Base-by-base conservation (phyloP, 257 asterid genomes). In the Orobanche coerulescens region DNA sequence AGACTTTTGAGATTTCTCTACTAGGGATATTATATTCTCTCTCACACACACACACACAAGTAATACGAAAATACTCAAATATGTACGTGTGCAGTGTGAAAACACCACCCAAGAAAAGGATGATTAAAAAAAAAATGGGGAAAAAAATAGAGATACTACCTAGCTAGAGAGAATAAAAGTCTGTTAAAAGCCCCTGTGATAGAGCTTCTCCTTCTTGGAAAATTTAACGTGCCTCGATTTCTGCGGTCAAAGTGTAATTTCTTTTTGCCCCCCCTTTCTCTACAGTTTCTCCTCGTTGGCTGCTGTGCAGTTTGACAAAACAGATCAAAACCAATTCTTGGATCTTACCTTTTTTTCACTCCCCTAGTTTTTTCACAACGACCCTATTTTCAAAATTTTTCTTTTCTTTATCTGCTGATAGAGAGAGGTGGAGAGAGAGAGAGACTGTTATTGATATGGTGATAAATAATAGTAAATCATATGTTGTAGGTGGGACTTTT, bases 211-310 rank as follows among this genome's bases (percentile, higher is more conserved):
- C 30, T 62, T 23, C 62, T 53, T 78, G 77, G 77, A 71, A 74
- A 74, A 74, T 66, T 73, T 46, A 50, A 79, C 67, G 71, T 73
- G 79, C 89, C 95, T 88, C 84, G 94, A 62, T 75, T 71, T 75
- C 75, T 82, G 90, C 79, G 82, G 94, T 86, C 94, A 86, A 86
- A 82, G 8, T 71, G 52, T 68, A 64, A 54, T 52, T 44, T 65
- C 23, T 63, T 58, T 62, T 50, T 58, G n/a, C n/a, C 44, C 23
- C 42, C 30, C 23, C 39, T 19, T 23, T 52, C 46, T 58, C 76
- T 61, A 61, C 78, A 52, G 75, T 66, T 55, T 26, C 76, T 48
- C 71, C 61, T 47, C 71, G 53, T 69, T 57, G 71, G 74, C 71
- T 72, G 73, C 44, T 49, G 82, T 68, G 67, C 74, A 57, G 58